A percentile compares a stretch with the other conserved stretches of the same genome.
These are phyloP conservation scores for Coniella lustricola DNA, from an alignment of 2,329 filamentous ascomycete species.

Conservation along the genomic window DNA sequence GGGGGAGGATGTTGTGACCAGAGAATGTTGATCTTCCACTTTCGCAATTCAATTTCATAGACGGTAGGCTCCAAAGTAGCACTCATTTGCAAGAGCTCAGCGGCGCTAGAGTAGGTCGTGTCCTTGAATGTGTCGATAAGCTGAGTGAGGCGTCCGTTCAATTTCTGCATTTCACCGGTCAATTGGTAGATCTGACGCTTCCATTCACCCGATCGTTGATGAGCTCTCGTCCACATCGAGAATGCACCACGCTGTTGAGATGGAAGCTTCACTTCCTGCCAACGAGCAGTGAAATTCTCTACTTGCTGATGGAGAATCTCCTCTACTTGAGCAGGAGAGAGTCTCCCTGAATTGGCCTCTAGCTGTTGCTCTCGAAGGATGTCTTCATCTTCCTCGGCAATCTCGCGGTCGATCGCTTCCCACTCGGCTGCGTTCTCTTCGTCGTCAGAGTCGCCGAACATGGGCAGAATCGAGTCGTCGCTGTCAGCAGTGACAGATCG, in stretches of 20 bases:
- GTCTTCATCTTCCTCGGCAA: slow-evolving; percentile 47
- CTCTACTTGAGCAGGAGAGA: slow-evolving; percentile 42
- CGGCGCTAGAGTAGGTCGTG: slow-evolving; percentile 44
- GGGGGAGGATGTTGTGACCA: slow-evolving; percentile 33
- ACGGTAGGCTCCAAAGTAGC: slow-evolving; percentile 38
- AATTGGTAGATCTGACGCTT: slow-evolving; percentile 36
- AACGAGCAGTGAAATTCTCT: slow-evolving; percentile 41
- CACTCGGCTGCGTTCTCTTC: slow-evolving; percentile 33
- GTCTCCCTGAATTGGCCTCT: not conserved
- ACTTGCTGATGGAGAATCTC: slow-evolving; percentile 48
- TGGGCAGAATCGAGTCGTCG: slow-evolving; percentile 36
- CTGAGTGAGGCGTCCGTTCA: slow-evolving; percentile 48
- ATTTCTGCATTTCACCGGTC: slow-evolving; percentile 32
- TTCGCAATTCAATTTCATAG: slow-evolving; percentile 47
- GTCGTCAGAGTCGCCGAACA: slow-evolving; percentile 48
- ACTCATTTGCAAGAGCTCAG: slow-evolving; percentile 43
- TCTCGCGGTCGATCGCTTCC: slow-evolving; percentile 40
- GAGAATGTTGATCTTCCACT: slow-evolving; percentile 44
- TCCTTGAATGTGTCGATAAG: slow-evolving; percentile 45
- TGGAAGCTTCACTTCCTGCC: slow-evolving; percentile 52
- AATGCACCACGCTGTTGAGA: slow-evolving; percentile 50
- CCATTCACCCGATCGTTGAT: slow-evolving; percentile 33
- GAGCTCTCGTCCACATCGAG: slow-evolving; percentile 53
- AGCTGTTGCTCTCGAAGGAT: slow-evolving; percentile 19
- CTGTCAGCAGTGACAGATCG: not conserved